Base-by-base conservation (phyloP, 768 basidiomycete species). In the Agrocybe chaxingu region DNA sequence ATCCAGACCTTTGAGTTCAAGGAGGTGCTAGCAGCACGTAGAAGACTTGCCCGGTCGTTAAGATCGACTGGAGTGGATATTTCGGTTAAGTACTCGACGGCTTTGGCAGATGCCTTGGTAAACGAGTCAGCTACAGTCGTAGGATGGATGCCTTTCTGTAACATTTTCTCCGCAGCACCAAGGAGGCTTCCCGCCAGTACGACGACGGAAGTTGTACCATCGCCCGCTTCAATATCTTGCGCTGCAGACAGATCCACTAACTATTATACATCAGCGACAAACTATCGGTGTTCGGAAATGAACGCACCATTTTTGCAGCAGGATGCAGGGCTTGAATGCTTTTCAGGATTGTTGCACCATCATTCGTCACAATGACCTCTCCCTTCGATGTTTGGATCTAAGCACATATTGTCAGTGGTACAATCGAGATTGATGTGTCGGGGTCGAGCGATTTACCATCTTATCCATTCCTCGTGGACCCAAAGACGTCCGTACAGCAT, bases 391-490 rank as follows among this genome's bases (percentile, higher is more conserved):
- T 97, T 82, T 94, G 92, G 64, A 98, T 98, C 96, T 97, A 53
- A 40, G 35, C 29, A 47, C 40, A 34, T 24, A 46, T 30, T 45
- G 52, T 42, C 45, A 45, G 53, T 45, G 46, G 50, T 39, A 42
- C 24, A 47, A 44, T 18, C 36, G 37, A 48, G 39, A 48, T 39
- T 33, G 52, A 40, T 53, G 42, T 32, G 54, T 42, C 42, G 31
- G 19, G 47, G 52, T 42, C 39, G 29, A 24, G 24, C 24, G 24
- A 56, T 75, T 51, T 62, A 90, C 96, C 96, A 98, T 98, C 78
- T 98, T 98, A 75, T 98, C 96, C 96, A 99, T 99, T 55, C 96
- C 96, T 68, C 89, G 85, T 42, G 96, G 96, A 10, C 96, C 96
- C 59, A 99, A 72, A 38, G 95, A 98, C 40, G 96, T 98, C 60